Base-by-base conservation (phyloP, 148 eudicot genomes). In the Fagopyrum homotropicum region DNA sequence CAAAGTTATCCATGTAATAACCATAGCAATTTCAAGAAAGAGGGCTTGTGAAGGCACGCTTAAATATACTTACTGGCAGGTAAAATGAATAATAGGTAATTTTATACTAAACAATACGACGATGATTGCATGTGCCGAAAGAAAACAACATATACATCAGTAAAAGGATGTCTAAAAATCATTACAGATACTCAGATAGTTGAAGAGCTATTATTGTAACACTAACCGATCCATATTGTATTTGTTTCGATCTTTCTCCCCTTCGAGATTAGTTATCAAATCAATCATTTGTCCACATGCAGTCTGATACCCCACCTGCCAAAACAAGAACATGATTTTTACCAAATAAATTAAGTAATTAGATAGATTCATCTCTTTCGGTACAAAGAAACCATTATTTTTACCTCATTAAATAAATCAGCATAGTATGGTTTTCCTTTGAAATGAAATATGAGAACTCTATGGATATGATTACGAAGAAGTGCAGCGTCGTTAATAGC, bases 221-320 rank as follows among this genome's bases (percentile, higher is more conserved):
- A 82, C 93, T 89, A 74, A 87, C 98, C 86, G 78, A 12, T 83
- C 55, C 80, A 87, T 47, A 44, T 89, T 83, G 72, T 86, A 93
- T 77, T 89, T 90, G 3, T 88, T 85, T 54, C 89, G 73, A 83
- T 90, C 93, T 74, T 90, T 90, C 76, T 86, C 89, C 77, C 87
- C 96, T 77, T 83, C 90, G 59, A 90, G 77, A 29, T 90, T 85
- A 47, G 89, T 87, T 66, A 89, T 83, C 80, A 90, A 75, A 90
- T 93, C 98, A 59, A 93, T 89, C 93, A 93, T 89, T 78, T 93
- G 93, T 66, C 98, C 98, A 59, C 83, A 90, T 72, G 93, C 87
- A 81, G 96, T 93, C 79, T 90, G 98, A 79, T 84, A 93, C 74
- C 90, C 96, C 45, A 86, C 91, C 98, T 92, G 75, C 35, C 15